Evolutionary conservation across 2,329 filamentous ascomycete species (phyloP).

Genomic region (Elsinoe perseae): DNA sequence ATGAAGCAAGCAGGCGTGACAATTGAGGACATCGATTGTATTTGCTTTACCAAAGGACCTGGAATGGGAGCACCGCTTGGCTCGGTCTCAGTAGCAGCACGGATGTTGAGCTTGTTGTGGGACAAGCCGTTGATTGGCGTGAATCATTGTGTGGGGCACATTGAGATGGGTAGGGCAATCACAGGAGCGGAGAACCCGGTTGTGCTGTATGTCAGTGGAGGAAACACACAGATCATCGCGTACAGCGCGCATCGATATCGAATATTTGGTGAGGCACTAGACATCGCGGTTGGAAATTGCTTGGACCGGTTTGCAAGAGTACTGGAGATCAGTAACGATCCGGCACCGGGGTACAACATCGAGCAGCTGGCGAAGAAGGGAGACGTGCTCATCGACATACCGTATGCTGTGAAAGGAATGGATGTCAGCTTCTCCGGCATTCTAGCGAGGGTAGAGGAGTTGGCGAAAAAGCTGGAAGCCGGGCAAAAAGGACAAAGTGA

Average conservation of each 20-base stretch:
- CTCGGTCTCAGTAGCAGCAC: constrained; percentile 74
- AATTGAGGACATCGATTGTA: constrained; percentile 68
- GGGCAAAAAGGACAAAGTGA: constrained; percentile 21
- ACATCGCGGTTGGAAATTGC: constrained; percentile 96
- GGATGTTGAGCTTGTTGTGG: constrained; percentile 78
- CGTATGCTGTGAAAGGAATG: constrained; percentile 98
- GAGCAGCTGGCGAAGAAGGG: constrained; percentile 80
- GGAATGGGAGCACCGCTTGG: constrained; percentile 94
- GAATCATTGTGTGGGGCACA: constrained; percentile 97
- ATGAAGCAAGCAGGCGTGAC: constrained; percentile 59
- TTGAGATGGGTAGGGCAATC: constrained; percentile 94
- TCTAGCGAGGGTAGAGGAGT: constrained; percentile 69
- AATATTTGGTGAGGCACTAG: constrained; percentile 95
- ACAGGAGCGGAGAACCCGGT: constrained; percentile 87
- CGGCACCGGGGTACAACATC: constrained; percentile 95
- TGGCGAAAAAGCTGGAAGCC: constrained; percentile 60
- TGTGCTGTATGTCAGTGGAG: constrained; percentile 89
- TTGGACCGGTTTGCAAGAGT: constrained; percentile 92
- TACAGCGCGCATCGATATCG: constrained; percentile 92
- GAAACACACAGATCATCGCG: constrained; percentile 96
- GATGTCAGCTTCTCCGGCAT: constrained; percentile 95
- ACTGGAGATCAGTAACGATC: constrained; percentile 86
- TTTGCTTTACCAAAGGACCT: constrained; percentile 92
- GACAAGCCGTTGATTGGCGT: constrained; percentile 82
- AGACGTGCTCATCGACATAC: constrained; percentile 69